These are phyloP conservation scores for Verticillium dahliae DNA, from an alignment of 2,329 filamentous ascomycete species.

Conservation along the genomic window DNA sequence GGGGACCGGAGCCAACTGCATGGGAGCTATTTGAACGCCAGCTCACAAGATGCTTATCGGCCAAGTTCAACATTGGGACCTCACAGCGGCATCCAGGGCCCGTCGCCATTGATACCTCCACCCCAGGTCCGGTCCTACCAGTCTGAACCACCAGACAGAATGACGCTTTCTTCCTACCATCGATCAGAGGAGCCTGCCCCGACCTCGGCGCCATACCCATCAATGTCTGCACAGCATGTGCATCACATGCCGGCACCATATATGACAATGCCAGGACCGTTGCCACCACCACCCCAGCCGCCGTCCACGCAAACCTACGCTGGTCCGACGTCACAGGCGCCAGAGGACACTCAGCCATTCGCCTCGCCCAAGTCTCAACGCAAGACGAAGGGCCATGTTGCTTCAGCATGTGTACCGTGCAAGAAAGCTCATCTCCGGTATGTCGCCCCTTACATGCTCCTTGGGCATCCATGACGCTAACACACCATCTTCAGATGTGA, in stretches of 20 bases:
- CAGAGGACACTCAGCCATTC: slow-evolving; percentile 38
- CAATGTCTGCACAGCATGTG: slow-evolving; percentile 8
- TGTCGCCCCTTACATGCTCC: slow-evolving; percentile 13
- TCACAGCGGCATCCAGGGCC: slow-evolving; percentile 27
- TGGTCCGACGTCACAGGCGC: slow-evolving; percentile 17
- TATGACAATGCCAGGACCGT: slow-evolving; percentile 20
- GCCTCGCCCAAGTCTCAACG: slow-evolving; percentile 55
- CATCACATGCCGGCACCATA: slow-evolving; percentile 11
- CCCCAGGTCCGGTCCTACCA: slow-evolving; percentile 29
- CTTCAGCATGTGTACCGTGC: slow-evolving; percentile 79
- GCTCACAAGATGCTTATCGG: slow-evolving; percentile 44
- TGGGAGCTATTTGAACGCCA: slow-evolving; percentile 35
- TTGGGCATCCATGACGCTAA: slow-evolving; percentile 3
- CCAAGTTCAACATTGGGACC: slow-evolving; percentile 25
- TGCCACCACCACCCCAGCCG: slow-evolving; percentile 19
- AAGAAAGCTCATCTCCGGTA: slow-evolving; percentile 75
- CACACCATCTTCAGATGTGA: slow-evolving; percentile 42
- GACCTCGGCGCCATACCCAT: slow-evolving; percentile 18
- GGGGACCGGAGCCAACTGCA: slow-evolving; percentile 42
- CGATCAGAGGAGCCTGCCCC: slow-evolving; percentile 29
- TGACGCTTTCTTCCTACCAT: slow-evolving; percentile 28
- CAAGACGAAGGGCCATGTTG: slow-evolving; percentile 74
- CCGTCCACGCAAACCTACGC: slow-evolving; percentile 19
- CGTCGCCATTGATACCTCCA: slow-evolving; percentile 7
- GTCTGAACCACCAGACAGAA: slow-evolving; percentile 30